These are phyloP conservation scores for Anastatica hierochuntica DNA, from an alignment of 345 rosid genomes.

Conservation along the genomic window DNA sequence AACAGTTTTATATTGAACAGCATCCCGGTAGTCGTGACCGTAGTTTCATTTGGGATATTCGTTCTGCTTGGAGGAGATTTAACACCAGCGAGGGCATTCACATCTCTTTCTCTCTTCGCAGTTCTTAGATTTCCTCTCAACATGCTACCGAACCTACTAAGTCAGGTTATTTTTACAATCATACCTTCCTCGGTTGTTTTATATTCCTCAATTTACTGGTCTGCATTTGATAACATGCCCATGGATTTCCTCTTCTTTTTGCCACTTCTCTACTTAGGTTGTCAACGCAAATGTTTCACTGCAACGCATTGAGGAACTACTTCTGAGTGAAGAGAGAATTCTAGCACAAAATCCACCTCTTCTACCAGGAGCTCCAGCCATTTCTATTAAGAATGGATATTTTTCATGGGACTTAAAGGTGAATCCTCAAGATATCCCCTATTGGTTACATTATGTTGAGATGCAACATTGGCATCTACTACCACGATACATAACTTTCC, in stretches of 20 bases:
- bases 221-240: background rate
- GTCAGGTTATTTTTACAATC: constrained; percentile 48
- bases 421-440: background rate
- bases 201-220: background rate
- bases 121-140: constrained; percentile 70
- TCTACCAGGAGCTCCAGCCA: constrained; percentile 61
- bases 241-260: background rate
- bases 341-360: constrained; percentile 71
- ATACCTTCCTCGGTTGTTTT: background rate
- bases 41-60: constrained; percentile 77
- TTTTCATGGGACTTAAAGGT: constrained; percentile 96
- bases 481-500: background rate
- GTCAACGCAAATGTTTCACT: constrained; percentile 84
- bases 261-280: constrained; percentile 38
- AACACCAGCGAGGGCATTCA: constrained; percentile 93
- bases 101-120: constrained; percentile 87
- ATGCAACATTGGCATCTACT: background rate
- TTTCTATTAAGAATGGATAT: constrained; percentile 67
- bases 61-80: constrained; percentile 90
- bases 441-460: background rate
- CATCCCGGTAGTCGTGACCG: constrained; percentile 78
- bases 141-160: constrained; percentile 76
- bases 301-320: constrained; percentile 80
- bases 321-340: constrained; percentile 74
- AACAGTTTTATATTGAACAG: constrained; percentile 80